Evolutionary conservation across 305 asterid genomes (phyloP), one percentile per base, ranked within the genome.

Genomic region (Solanum hybrid): DNA sequence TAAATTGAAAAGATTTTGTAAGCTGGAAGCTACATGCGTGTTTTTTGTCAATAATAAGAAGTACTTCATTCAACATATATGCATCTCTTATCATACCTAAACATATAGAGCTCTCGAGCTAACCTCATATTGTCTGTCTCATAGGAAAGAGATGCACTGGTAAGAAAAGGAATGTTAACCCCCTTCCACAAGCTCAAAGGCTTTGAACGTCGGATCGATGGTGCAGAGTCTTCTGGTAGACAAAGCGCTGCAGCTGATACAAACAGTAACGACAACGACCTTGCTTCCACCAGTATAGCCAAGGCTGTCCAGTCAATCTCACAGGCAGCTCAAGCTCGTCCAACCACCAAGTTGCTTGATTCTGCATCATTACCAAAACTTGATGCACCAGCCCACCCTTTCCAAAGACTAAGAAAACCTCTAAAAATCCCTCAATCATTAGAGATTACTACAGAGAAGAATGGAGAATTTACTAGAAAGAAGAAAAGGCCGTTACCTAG

Each of bases 151-250:
- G 99, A 97, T 88, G 98, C 95, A 92, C 94, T 96, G 87, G 92
- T 97, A 89, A 95, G 99, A 24, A 97, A 95, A 91, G 99, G 99
- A 92, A 90, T 97, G 82, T 92, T 96, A 79, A 96, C 99, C 81
- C 99, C 99, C 86, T 97, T 97, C 92, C 99, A 96, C 95, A 94
- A 91, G 94, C 98, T 97, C 91, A 95, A 94, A 92, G 99, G 99
- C 80, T 97, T 94, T 90, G 99, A 97, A 92, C 98, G 99, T 35
- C 94, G 97, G 88, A 93, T 97, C 89, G 94, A 95, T 95, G 95
- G 94, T 81, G 94, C 96, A 71, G 97, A 92, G 76, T 90, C 95
- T 90, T 94, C 97, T 69, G 93, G 91, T 88, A 91, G 93, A 88
- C 92, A 89, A 10, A 88, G 86, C 87, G 86, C n/a, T 84, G 89